phyloP scores from a whole-genome alignment of 192 early-diverging fungal species.

The Coemansia sp. region DNA sequence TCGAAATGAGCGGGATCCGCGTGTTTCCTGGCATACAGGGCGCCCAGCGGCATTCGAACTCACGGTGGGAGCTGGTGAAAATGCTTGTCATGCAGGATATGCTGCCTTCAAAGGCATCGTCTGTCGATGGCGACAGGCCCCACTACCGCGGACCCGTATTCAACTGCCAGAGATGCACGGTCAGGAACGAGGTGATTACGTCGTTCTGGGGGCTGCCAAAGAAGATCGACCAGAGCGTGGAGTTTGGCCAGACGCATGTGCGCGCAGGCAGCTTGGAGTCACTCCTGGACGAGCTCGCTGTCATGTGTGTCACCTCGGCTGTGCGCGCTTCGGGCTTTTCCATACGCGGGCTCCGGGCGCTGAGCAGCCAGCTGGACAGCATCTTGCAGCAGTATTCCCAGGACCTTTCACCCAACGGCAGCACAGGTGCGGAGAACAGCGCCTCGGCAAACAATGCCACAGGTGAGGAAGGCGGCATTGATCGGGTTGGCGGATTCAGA shows the following conservation, averaged over 20 bases:
- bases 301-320: constrained; percentile 32
- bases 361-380: constrained; percentile 30
- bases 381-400: constrained; percentile 20
- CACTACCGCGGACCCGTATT: constrained; percentile 43
- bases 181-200: constrained; percentile 52
- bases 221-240: constrained; percentile 42
- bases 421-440: neutral
- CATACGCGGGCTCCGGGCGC: constrained; percentile 27
- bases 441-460: neutral
- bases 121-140: constrained; percentile 24
- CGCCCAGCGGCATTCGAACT: constrained; percentile 45
- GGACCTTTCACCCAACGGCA: neutral
- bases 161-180: constrained; percentile 42
- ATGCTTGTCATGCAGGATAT: constrained; percentile 53
- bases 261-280: constrained; percentile 42
- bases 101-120: constrained; percentile 23
- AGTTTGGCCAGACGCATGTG: constrained; percentile 41
- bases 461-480: neutral
- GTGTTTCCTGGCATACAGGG: constrained; percentile 42
- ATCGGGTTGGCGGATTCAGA: neutral
- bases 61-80: constrained; percentile 55
- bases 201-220: constrained; percentile 55
- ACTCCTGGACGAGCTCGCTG: constrained; percentile 43
- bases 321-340: constrained; percentile 19
- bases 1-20: constrained; percentile 34